Percentiles rank a stretch among this genome's conserved stretches.
phyloP scores from a whole-genome alignment of 371 early-diverging fungal species.

The Saksenaea vasiformis region DNA sequence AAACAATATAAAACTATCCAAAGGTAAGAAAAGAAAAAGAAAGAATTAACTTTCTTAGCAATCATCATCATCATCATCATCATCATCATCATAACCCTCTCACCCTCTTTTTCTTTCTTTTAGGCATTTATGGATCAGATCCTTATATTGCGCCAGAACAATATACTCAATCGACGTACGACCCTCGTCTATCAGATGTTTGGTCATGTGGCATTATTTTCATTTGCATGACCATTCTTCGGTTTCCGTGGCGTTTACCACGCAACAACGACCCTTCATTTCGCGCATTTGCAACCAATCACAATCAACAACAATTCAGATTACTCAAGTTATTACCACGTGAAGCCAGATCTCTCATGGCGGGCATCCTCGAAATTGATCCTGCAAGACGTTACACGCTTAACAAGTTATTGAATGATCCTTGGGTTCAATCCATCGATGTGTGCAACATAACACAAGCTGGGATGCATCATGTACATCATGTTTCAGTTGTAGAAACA shows the following conservation, averaged over 20 bases:
- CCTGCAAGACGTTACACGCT: constrained; percentile 51
- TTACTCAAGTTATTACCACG: constrained; percentile 52
- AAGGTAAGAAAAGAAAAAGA: constrained; percentile 61
- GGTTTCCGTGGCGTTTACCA: constrained; percentile 77
- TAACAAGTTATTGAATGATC: constrained; percentile 38
- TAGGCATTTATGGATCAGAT: constrained; percentile 81
- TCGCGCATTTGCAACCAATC: constrained; percentile 47
- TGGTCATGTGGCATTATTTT: constrained; percentile 85
- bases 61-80: too few relatives aligned
- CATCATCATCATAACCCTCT: too few relatives aligned
- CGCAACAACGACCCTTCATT: constrained; percentile 60
- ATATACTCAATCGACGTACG: constrained; percentile 60
- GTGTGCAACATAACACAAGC: constrained; percentile 49
- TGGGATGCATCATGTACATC: constrained; percentile 50
- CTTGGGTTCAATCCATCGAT: constrained; percentile 62
- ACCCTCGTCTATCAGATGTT: constrained; percentile 71
- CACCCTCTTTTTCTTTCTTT: constrained; percentile 7
- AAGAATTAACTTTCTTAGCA: too few relatives aligned
- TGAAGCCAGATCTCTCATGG: constrained; percentile 47
- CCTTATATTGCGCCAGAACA: constrained; percentile 95
- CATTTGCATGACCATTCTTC: constrained; percentile 72
- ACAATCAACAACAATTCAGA: constrained; percentile 42
- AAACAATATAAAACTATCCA: constrained; percentile 51
- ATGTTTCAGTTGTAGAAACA: constrained; percentile 32
- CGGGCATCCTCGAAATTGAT: constrained; percentile 54